These are phyloP conservation scores for Serendipita vermifera DNA, from an alignment of 768 basidiomycete species.

Conservation along the genomic window DNA sequence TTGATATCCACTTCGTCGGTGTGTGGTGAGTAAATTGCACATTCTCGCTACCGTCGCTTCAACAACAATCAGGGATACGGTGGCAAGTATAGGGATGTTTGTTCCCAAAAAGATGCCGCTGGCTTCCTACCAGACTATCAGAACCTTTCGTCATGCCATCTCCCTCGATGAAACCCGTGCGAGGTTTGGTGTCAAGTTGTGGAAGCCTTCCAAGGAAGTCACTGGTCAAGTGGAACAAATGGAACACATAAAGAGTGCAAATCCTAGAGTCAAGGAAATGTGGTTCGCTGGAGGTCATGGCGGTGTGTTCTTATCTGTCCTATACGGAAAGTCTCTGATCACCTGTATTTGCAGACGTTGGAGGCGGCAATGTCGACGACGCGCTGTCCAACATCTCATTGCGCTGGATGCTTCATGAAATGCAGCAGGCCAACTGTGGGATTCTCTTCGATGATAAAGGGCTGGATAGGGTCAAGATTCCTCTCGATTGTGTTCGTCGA, in stretches of 20 bases:
- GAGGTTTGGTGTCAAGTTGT: conserved; percentile 34
- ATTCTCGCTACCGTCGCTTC: not conserved
- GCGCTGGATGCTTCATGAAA: conserved; percentile 64
- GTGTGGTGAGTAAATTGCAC: conserved; percentile 42
- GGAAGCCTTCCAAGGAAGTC: conserved; percentile 10
- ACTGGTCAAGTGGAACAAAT: conserved; percentile 28
- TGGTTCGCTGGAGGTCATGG: conserved; percentile 68
- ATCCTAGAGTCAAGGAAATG: conserved; percentile 64
- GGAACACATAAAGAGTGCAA: conserved; percentile 24
- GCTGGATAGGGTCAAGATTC: not conserved
- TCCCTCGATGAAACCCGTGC: conserved; percentile 62
- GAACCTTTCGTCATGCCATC: conserved; percentile 63
- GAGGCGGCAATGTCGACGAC: conserved; percentile 55
- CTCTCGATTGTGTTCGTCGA: not conserved
- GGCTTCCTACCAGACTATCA: conserved; percentile 49
- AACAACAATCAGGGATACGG: conserved; percentile 74
- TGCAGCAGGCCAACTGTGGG: conserved; percentile 37
- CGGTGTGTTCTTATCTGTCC: conserved; percentile 30
- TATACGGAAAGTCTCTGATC: not conserved
- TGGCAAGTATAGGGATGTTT: conserved; percentile 61
- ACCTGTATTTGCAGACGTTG: conserved; percentile 44
- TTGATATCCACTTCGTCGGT: conserved; percentile 65
- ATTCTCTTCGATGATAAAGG: conserved; percentile 34
- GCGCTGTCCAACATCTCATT: conserved; percentile 47
- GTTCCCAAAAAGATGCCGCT: conserved; percentile 55